Evolutionary conservation across 2,329 filamentous ascomycete species (phyloP), one percentile per base, ranked within the genome.

Genomic region (Xylaria digitata): DNA sequence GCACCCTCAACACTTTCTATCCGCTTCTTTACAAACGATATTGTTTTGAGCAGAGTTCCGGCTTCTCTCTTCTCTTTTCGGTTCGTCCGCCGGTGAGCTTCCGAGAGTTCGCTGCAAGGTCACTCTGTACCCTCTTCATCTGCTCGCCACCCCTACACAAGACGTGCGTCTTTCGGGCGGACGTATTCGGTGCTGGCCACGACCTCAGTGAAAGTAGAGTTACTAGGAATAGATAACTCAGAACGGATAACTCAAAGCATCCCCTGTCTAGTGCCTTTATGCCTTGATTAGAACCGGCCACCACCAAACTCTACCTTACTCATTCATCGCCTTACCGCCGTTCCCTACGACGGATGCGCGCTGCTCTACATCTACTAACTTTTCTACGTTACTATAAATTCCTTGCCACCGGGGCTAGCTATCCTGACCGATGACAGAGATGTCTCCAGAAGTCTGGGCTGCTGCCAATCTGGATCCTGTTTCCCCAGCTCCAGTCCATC

Each of bases 391-490:
- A 32, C 19, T 23, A 15, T 37, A 23, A 34, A 7, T 50, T n/a
- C n/a, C 11, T 23, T 46, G 17, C 49, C 1, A 46, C 42, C 11
- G 46, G 19, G 17, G 6, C 52, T 21, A 15, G 6, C 46, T 26
- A 26, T 46, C 45, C 48, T 61, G 19, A 32, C 72, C 80, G 81
- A 86, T 86, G 84, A 80, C 80, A 75, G 81, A 82, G 68, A 78
- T 76, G 67, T 78, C 82, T 65, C 82, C 82, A 53, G 79, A 83
- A 74, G 74, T 85, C 70, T 81, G 84, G 81, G 85, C 84, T 73
- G 81, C 84, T 72, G 84, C 84, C 78, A 80, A 83, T 76, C 78
- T 87, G 64, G 85, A 81, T 54, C 85, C 84, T 13, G 74, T 86
- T 56, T 86, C 84, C 58, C 85, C 84, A 54, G 78, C 82, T 64